phyloP scores from a whole-genome alignment of 2,329 filamentous ascomycete genomes.

The Xylaria sp. region DNA sequence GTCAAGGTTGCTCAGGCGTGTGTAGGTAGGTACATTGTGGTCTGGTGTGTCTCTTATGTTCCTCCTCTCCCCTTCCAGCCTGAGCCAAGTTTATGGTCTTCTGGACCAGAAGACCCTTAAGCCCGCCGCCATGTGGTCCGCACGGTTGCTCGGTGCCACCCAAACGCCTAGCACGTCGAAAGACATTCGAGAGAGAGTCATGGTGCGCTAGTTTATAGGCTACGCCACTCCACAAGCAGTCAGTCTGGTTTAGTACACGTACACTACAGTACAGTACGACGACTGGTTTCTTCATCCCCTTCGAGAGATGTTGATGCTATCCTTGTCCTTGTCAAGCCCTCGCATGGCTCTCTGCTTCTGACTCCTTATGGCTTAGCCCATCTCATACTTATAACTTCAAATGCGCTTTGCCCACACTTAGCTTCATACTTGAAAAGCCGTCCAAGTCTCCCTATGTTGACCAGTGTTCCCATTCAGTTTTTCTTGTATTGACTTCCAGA shows the following conservation, averaged over 20 bases:
- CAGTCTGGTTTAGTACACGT: slow-evolving; percentile 42
- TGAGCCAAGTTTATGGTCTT: slow-evolving; percentile 26
- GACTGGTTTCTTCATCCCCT: slow-evolving; percentile 44
- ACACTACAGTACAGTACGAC: slow-evolving; percentile 34
- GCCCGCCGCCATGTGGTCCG: slow-evolving; percentile 47
- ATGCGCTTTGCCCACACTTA: slow-evolving; percentile 51
- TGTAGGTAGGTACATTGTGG: not conserved
- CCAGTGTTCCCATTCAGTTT: slow-evolving; percentile 39
- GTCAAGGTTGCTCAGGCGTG: slow-evolving; percentile 29
- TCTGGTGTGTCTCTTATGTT: not conserved
- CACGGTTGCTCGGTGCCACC: slow-evolving; percentile 45
- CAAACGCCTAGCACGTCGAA: slow-evolving; percentile 42
- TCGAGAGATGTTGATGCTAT: slow-evolving; percentile 49
- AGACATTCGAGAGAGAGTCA: slow-evolving; percentile 31
- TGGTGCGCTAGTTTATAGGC: slow-evolving; percentile 41
- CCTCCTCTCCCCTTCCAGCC: not conserved
- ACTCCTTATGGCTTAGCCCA: slow-evolving; percentile 55
- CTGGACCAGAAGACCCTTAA: slow-evolving; percentile 46
- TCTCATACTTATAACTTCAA: slow-evolving; percentile 44
- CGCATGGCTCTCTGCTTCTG: slow-evolving; percentile 18
- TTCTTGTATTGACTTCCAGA: slow-evolving; percentile 4
- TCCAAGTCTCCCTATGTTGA: slow-evolving; percentile 44
- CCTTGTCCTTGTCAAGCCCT: slow-evolving; percentile 43
- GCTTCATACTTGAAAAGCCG: slow-evolving; percentile 50
- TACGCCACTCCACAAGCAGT: slow-evolving; percentile 44